Evolutionary conservation across 345 rosid species (phyloP).

Genomic region (Gossypium arboreum): DNA sequence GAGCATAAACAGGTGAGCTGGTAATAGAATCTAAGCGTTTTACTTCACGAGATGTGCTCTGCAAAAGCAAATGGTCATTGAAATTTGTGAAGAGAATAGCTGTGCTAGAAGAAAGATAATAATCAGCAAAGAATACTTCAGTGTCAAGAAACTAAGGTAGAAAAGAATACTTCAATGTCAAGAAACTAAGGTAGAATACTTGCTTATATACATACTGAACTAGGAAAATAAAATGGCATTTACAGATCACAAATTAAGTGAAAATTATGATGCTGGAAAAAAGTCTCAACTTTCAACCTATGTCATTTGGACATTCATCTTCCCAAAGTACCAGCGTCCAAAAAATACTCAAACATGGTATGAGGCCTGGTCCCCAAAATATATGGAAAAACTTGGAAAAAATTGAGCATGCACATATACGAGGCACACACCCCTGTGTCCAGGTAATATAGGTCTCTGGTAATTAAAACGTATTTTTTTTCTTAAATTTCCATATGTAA

Average conservation of each 20-base stretch:
- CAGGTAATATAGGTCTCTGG: background rate
- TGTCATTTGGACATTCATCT: background rate
- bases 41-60: slow-evolving; percentile 94
- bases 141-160: slow-evolving; percentile 2
- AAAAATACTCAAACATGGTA: background rate
- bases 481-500: background rate
- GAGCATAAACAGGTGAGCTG: slow-evolving; percentile 89
- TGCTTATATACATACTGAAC: background rate
- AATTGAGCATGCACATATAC: background rate
- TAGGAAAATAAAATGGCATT: background rate
- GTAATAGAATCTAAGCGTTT: slow-evolving; percentile 88
- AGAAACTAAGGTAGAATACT: background rate
- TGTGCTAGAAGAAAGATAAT: background rate
- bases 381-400: background rate
- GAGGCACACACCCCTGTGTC: background rate
- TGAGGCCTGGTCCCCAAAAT: background rate
- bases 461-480: background rate
- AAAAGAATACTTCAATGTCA: background rate
- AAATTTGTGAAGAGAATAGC: background rate
- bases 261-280: background rate
- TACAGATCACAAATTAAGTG: background rate
- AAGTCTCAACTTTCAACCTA: background rate
- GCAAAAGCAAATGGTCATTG: slow-evolving; percentile 15
- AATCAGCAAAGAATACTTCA: background rate
- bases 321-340: background rate